Conservation (phyloP, 2,329 filamentous ascomycete genomes). For the Saccharata proteae region DNA sequence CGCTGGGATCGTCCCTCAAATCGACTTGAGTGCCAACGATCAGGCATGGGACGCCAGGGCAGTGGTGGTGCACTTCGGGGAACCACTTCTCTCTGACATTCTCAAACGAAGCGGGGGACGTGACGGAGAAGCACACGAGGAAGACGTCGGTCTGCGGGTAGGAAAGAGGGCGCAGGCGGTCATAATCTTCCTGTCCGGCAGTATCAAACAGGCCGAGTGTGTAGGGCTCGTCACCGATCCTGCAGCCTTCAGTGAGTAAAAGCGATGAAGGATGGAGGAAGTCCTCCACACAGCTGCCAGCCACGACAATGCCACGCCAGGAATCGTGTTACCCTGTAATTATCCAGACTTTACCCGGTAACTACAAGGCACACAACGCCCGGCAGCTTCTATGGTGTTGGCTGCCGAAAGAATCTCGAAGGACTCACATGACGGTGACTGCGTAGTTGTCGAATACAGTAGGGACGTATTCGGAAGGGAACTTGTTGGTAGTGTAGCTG, state of each 20-base stretch:
- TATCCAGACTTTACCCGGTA: no score
- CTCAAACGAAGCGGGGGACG: slow-evolving; percentile 93
- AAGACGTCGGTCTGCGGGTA: slow-evolving; percentile 99
- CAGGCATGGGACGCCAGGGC: slow-evolving; percentile 90
- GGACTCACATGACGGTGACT: slow-evolving; percentile 90
- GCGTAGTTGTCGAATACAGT: slow-evolving; percentile 99
- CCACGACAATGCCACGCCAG: neutral
- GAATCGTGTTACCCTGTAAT: no score
- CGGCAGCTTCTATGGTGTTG: no score
- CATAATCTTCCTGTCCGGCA: slow-evolving; percentile 98
- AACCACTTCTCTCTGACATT: slow-evolving; percentile 99
- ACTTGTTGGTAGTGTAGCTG: slow-evolving; percentile 99
- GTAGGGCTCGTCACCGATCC: slow-evolving; percentile 98
- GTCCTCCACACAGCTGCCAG: neutral
- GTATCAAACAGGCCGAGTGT: slow-evolving; percentile 97
- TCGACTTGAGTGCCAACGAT: slow-evolving; percentile 98
- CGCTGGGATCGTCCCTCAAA: slow-evolving; percentile 76
- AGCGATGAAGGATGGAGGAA: no score
- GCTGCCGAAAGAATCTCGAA: no score
- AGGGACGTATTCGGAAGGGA: slow-evolving; percentile 98
- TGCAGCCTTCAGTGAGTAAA: no score
- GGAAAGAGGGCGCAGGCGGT: slow-evolving; percentile 87
- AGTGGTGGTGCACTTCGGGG: slow-evolving; percentile 96
- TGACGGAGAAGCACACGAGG: slow-evolving; percentile 97
- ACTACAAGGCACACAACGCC: neutral